A percentile compares a stretch with the other conserved stretches of the same genome.
phyloP scores from a whole-genome alignment of 2,329 filamentous ascomycete species.

The Cladophialophora chaetospira region DNA sequence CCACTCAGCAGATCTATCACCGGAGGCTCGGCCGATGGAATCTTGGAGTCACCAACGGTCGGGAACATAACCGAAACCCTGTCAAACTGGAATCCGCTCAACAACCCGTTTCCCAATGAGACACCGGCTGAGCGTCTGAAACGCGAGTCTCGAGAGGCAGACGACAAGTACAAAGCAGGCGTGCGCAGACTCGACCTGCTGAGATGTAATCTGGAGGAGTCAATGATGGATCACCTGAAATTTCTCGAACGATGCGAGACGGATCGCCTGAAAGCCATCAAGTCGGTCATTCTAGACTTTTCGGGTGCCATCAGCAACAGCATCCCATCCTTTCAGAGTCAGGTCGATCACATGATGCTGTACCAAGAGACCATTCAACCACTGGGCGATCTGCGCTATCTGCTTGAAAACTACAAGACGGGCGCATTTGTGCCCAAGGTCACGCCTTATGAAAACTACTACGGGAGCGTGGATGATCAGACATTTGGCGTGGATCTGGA shows the following conservation, averaged over 20 bases:
- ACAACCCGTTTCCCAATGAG: conserved; percentile 88
- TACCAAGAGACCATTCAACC: conserved; percentile 99
- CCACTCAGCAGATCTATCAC: conserved; percentile 74
- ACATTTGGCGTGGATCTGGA: conserved; percentile 98
- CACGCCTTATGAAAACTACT: conserved; percentile 96
- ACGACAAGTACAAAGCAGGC: conserved; percentile 87
- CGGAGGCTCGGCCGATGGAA: conserved; percentile 56
- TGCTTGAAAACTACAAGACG: conserved; percentile 95
- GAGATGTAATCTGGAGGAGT: conserved; percentile 92
- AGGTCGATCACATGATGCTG: conserved; percentile 97
- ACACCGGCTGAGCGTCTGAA: conserved; percentile 83
- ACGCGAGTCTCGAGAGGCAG: conserved; percentile 83
- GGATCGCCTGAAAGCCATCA: conserved; percentile 94
- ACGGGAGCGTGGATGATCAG: conserved; percentile 96
- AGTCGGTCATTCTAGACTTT: conserved; percentile 96
- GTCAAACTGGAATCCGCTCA: conserved; percentile 88
- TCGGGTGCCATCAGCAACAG: conserved; percentile 97
- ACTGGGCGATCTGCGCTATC: conserved; percentile 81
- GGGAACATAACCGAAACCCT: conserved; percentile 86
- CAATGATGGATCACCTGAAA: conserved; percentile 86
- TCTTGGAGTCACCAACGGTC: conserved; percentile 76
- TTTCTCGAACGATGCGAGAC: conserved; percentile 98
- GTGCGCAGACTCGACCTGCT: conserved; percentile 86
- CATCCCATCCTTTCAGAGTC: conserved; percentile 91
- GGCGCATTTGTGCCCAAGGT: conserved; percentile 90